phyloP scores from a whole-genome alignment of 2,329 filamentous ascomycete genomes.

The Stromatinia cepivora region DNA sequence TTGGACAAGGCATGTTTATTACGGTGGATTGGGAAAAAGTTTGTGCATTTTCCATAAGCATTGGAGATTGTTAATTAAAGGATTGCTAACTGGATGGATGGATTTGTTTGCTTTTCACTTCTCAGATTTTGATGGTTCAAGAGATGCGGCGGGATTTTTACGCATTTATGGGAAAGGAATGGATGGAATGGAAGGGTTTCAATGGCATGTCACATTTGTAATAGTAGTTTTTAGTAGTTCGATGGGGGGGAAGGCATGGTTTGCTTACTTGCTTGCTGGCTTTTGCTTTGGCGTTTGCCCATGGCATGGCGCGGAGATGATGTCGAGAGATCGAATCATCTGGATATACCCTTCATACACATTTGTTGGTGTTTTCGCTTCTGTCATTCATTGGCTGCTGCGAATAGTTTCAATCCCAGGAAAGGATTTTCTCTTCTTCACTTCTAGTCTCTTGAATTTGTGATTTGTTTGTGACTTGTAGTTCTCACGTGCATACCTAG shows the following conservation, averaged over 20 bases:
- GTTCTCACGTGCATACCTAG: too few species aligned
- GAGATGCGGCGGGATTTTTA: conserved; percentile 10
- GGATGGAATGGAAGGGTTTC: conserved; percentile 11
- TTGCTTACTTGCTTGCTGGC: conserved; percentile 6
- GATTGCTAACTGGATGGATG: conserved; percentile 2
- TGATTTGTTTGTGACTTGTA: not conserved
- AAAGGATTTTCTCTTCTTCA: not conserved
- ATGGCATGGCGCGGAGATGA: conserved; percentile 11
- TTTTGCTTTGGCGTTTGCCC: conserved; percentile 17
- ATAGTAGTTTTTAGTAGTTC: conserved; percentile 25
- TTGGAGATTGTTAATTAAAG: conserved; percentile 22
- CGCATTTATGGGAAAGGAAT: conserved; percentile 14
- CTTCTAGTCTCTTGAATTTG: too few species aligned
- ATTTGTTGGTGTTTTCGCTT: conserved; percentile 10
- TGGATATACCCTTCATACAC: conserved; percentile 24
- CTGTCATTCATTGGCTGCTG: not conserved
- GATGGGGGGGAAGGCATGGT: not conserved
- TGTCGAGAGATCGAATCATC: conserved; percentile 16
- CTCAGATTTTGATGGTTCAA: conserved; percentile 10
- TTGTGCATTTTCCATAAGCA: conserved; percentile 17
- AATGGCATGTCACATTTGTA: conserved; percentile 19
- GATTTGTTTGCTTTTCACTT: conserved; percentile 10
- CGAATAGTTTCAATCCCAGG: conserved; percentile 4
- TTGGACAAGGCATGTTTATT: conserved; percentile 11
- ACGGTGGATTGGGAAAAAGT: conserved; percentile 21